Conservation (phyloP, 2,329 filamentous ascomycete genomes). For the Emydomyces testavorans region DNA sequence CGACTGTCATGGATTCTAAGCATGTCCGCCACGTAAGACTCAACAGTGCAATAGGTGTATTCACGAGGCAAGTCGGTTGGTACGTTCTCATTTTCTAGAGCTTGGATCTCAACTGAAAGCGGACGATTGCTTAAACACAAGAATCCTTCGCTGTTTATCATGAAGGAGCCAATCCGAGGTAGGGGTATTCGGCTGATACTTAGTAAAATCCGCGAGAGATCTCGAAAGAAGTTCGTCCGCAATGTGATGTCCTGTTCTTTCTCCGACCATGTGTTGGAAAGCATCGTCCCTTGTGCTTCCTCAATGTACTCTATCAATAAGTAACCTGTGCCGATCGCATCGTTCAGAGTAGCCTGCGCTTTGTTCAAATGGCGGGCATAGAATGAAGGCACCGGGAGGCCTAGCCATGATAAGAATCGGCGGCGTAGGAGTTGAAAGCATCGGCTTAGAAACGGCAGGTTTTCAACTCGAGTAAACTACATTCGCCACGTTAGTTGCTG, state of each 20-base stretch:
- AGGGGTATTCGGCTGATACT: slow-evolving; percentile 18
- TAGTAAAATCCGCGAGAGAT: slow-evolving; percentile 18
- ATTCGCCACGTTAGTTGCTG: neutral
- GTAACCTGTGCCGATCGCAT: slow-evolving; percentile 15
- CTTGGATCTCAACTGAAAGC: slow-evolving; percentile 20
- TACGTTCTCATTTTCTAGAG: slow-evolving; percentile 22
- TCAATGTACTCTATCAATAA: slow-evolving; percentile 20
- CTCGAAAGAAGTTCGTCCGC: slow-evolving; percentile 19
- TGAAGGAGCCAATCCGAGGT: slow-evolving; percentile 27
- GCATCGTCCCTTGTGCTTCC: slow-evolving; percentile 17
- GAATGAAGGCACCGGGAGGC: neutral
- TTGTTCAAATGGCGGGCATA: neutral
- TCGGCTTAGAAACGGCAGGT: slow-evolving; percentile 1
- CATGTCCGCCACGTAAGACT: slow-evolving; percentile 22
- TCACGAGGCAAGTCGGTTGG: slow-evolving; percentile 20
- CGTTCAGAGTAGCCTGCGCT: neutral
- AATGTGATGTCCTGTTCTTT: slow-evolving; percentile 12
- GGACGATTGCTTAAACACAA: slow-evolving; percentile 21
- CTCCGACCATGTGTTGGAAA: slow-evolving; percentile 20
- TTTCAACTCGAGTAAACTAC: neutral
- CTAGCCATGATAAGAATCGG: neutral
- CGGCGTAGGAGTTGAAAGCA: slow-evolving; percentile 1
- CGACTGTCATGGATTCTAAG: slow-evolving; percentile 22
- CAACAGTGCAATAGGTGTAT: slow-evolving; percentile 20
- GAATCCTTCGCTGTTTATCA: slow-evolving; percentile 21